Conservation (phyloP, 768 basidiomycete species). For the Collybia nuda region DNA sequence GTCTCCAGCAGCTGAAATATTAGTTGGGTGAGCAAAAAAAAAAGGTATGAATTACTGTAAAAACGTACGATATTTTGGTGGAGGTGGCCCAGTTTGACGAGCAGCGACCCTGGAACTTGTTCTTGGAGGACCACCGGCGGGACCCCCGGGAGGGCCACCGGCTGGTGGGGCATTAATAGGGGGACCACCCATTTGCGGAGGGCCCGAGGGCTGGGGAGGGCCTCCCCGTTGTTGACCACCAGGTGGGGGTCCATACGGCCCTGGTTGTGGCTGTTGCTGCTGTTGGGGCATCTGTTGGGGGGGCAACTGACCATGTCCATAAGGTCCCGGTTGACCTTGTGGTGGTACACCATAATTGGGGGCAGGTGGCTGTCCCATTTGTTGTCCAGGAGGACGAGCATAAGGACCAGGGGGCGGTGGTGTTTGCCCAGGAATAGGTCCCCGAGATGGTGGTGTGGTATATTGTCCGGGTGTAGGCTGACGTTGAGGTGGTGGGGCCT, state of each 20-base stretch:
- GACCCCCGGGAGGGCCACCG: conserved; percentile 33
- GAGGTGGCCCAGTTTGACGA: conserved; percentile 28
- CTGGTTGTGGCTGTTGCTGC: conserved; percentile 24
- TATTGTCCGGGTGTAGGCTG: conserved; percentile 51
- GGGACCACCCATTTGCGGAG: conserved; percentile 11
- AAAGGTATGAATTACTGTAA: background rate
- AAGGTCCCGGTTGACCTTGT: conserved; percentile 27
- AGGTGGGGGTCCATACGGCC: conserved; percentile 45
- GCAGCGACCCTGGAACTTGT: conserved; percentile 20
- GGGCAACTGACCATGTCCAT: conserved; percentile 16
- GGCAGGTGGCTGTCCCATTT: conserved; percentile 33
- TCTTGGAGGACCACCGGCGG: conserved; percentile 13
- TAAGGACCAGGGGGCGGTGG: conserved; percentile 42
- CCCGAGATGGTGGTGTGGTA: conserved; percentile 42
- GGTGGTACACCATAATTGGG: conserved; percentile 27
- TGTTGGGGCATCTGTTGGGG: conserved; percentile 17
- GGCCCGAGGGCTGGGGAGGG: conserved; percentile 18
- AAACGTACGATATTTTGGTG: conserved; percentile 48
- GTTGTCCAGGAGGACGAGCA: conserved; percentile 30
- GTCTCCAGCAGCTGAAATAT: conserved; percentile 78
- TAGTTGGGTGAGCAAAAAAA: conserved; percentile 10
- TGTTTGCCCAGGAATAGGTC: conserved; percentile 39
- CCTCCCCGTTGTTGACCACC: conserved; percentile 23
- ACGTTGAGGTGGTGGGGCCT: conserved; percentile 34
- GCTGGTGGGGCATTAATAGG: conserved; percentile 8